phyloP scores from a whole-genome alignment of 208 protist genomes.

The Strigomonas galati region DNA sequence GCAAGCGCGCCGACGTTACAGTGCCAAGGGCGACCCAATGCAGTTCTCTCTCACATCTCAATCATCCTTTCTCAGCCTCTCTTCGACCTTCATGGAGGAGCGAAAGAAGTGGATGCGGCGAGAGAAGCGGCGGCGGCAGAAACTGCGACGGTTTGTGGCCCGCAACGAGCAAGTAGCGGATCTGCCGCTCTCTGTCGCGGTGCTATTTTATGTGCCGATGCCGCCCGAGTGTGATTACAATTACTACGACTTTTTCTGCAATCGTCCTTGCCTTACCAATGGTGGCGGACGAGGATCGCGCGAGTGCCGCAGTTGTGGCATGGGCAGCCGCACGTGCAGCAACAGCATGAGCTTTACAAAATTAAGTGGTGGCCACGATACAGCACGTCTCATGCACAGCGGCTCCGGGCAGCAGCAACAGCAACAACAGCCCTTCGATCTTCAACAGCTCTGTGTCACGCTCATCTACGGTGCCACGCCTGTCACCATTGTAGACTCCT shows the following conservation, averaged over 20 bases:
- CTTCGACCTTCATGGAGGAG: not conserved
- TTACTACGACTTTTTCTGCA: not conserved
- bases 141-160: constrained; percentile 4
- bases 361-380: no score
- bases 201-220: constrained; percentile 19
- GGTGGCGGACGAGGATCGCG: not conserved
- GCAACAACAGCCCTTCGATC: constrained; percentile 1
- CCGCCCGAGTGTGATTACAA: constrained; percentile 4
- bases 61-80: not conserved
- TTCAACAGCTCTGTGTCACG: constrained; percentile 15
- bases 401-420: no score
- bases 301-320: not conserved
- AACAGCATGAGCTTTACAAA: not conserved
- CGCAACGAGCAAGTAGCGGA: constrained; percentile 13
- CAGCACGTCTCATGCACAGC: no score
- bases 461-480: constrained; percentile 21
- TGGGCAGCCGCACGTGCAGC: not conserved
- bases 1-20: not conserved
- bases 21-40: no score
- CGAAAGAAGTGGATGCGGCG: not conserved
- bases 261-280: not conserved
- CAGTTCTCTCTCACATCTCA: no score
- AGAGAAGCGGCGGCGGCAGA: constrained; percentile 10
- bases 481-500: constrained; percentile 13
- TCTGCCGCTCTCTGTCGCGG: constrained; percentile 16